Percentiles rank a stretch among this genome's conserved stretches.
Conservation (phyloP, 1,139 yeast genomes). For the Debaryomycetaceae sp. region DNA sequence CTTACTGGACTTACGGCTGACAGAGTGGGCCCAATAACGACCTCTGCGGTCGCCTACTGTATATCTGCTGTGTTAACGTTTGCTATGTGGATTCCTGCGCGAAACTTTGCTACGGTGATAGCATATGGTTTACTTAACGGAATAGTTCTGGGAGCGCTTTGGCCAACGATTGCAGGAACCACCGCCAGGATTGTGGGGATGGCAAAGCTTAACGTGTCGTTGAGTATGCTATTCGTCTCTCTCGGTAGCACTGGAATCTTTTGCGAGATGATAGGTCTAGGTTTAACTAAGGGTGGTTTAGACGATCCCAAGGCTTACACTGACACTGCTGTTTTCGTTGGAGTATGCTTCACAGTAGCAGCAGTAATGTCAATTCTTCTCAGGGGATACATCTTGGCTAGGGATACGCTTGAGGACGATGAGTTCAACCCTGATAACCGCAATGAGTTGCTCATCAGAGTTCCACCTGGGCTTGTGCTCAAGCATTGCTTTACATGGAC, state of each 20-base stretch:
- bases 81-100: constrained; percentile 64
- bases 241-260: constrained; percentile 7
- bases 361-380: constrained; percentile 26
- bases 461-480: neutral
- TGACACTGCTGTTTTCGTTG: constrained; percentile 45
- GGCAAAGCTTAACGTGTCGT: constrained; percentile 34
- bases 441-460: neutral
- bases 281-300: constrained; percentile 19
- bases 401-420: constrained; percentile 33
- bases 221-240: constrained; percentile 40
- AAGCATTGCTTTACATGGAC: neutral
- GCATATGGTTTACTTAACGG: constrained; percentile 15
- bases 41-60: constrained; percentile 29
- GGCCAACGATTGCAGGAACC: constrained; percentile 10
- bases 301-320: constrained; percentile 31
- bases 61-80: constrained; percentile 36
- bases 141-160: constrained; percentile 12
- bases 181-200: constrained; percentile 31
- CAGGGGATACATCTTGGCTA: constrained; percentile 40
- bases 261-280: constrained; percentile 26
- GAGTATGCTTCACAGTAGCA: constrained; percentile 36
- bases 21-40: constrained; percentile 42
- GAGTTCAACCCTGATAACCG: neutral
- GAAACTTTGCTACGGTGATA: constrained; percentile 49
- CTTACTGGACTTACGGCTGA: constrained; percentile 48